Evolutionary conservation across 805 yeast species (phyloP), one percentile per base, ranked within the genome.

Genomic region (Ogataea populi-albae): DNA sequence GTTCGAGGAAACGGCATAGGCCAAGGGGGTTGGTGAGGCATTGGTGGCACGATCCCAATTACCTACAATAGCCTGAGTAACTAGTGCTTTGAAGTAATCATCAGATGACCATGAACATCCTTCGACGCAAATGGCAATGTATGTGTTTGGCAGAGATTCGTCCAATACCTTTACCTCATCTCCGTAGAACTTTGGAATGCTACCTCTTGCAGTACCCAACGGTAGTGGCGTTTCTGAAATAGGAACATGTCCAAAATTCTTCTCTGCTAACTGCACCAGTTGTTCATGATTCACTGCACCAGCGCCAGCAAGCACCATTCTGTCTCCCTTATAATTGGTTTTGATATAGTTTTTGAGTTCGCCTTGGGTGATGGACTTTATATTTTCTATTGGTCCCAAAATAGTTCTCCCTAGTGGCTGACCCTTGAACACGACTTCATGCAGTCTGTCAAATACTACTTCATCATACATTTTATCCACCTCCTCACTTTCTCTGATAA

Each of bases 391-490:
- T 14, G 99, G 98, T 0, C 99, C 99, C 41, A 93, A 68, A 40
- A 93, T 93, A 6, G 98, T 94, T 65, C 97, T 81, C 18, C 99
- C 99, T 43, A 93, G 71, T 31, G 96, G 94, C 63, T 94, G 98
- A 49, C 77, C 81, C 60, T 77, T 85, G 68, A 77, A 93, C 7
- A 95, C 88, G 22, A 88, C 86, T 30, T 94, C 88, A 65, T 93
- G 99, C 36, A 93, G 67, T 62, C 94, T 95, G 64, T 93, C 99
- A 61, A 93, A 93, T 7, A 93, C 94, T 23, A 93, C 98, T 63
- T 93, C 99, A 61, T 93, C 98, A 59, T 87, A 86, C 95, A 87
- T 88, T 67, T 89, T 91, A 63, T 91, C 98, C 40, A 93, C 97
- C 64, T 93, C 98, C 64, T 93, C 98, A 50, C 93, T 77, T 66